Conservation (phyloP, 345 rosid species). For the Tarenaya hassleriana region DNA sequence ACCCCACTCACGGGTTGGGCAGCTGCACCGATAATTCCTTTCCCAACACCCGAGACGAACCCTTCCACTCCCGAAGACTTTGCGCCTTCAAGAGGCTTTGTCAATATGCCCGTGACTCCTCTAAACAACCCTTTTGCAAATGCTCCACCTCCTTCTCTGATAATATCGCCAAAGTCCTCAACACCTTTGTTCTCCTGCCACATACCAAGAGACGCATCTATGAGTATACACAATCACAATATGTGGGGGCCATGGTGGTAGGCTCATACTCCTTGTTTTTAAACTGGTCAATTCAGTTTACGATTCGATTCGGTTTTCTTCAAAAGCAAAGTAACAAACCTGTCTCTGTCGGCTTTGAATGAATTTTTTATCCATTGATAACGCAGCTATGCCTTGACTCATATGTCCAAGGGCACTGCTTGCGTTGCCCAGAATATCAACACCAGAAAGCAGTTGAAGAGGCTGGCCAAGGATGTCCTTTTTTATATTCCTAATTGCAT, state of each 20-base stretch:
- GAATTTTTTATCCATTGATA: conserved; percentile 96
- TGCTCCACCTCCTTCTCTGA: conserved; percentile 99
- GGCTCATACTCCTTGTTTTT: conserved; percentile 6
- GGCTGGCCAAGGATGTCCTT: conserved; percentile 98
- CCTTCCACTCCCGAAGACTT: conserved; percentile 95
- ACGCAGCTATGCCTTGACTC: conserved; percentile 99
- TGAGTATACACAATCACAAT: neutral
- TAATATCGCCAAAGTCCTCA: conserved; percentile 88
- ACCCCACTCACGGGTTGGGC: conserved; percentile 99
- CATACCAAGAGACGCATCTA: conserved; percentile 18
- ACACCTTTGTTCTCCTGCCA: conserved; percentile 92
- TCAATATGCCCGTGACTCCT: conserved; percentile 97
- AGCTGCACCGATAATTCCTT: conserved; percentile 96
- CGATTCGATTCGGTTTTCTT: too few relatives aligned
- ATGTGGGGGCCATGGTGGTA: conserved; percentile 9
- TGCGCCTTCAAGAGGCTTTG: conserved; percentile 98
- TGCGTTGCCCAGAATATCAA: conserved; percentile 96
- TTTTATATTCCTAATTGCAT: conserved; percentile 66
- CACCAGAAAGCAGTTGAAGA: conserved; percentile 88
- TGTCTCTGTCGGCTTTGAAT: conserved; percentile 94
- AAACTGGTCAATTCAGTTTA: conserved; percentile 12
- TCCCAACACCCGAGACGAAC: conserved; percentile 95
- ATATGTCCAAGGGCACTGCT: conserved; percentile 99
- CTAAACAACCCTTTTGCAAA: conserved; percentile 91
- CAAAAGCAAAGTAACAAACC: conserved; percentile 37